Evolutionary conservation across 768 basidiomycete genomes (phyloP), one percentile per base, ranked within the genome.

Genomic region (Saitozyma sp.): DNA sequence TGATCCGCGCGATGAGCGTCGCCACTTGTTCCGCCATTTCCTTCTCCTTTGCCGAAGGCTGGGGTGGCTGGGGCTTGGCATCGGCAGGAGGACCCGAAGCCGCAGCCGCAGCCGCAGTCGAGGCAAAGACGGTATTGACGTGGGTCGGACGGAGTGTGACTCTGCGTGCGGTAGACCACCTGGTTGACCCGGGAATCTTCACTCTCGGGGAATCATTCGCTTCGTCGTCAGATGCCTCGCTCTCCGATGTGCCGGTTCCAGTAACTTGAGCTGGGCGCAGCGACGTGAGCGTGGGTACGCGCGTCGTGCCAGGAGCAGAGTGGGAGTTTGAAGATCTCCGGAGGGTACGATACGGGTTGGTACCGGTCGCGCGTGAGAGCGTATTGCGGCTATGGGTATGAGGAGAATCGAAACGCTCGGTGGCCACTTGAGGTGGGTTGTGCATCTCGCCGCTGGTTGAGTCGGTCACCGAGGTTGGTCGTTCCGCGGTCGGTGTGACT

Each of bases 401-500:
- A 29, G 29, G 29, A 29, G 29, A 29, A 29, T 29, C 29, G 29
- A 29, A 29, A 29, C 29, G 29, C 29, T 29, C 29, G 2, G 29
- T 29, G 29, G 29, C 29, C 37, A 62, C 59, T 1, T 46, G 40
- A 11, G 9, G 9, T 17, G 42, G 5, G 7, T 58, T 52, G 17
- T 57, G 52, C 9, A 29, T 29, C 29, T 29, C 29, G 29, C 13
- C 48, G 6, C 8, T 29, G 11, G 13, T 38, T 5, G 29, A 29
- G 29, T 29, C 29, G 29, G 29, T 29, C 5, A 29, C 29, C 29
- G 29, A 29, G 29, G 29, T 48, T 5, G 62, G 43, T 5, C 63
- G 38, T 40, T 70, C 68, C 2, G 68, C 65, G 2, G 68, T 70
- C 6, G 68, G 68, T 2, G 65, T 65, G 9, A 63, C 65, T 10